Conservation (phyloP, 2,329 filamentous ascomycete genomes). For the Alternaria gansuensis region DNA sequence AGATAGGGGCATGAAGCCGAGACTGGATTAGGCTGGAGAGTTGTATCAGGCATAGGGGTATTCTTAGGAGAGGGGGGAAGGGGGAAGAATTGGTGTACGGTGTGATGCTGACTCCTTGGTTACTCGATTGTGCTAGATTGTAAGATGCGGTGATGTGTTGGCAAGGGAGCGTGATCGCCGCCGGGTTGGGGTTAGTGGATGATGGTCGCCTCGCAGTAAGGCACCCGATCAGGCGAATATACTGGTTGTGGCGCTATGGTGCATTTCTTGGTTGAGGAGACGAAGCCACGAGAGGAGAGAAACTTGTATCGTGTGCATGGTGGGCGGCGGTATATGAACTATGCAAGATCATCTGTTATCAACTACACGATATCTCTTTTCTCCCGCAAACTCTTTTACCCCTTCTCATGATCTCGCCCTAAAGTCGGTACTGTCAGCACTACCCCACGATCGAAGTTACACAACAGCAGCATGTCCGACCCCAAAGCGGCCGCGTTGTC, state of each 20-base stretch:
- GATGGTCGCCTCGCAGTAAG: constrained; percentile 25
- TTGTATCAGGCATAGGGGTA: neutral
- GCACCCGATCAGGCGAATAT: constrained; percentile 23
- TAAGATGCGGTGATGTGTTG: constrained; percentile 21
- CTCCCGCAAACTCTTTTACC: neutral
- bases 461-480: constrained; percentile 18
- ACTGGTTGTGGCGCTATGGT: constrained; percentile 12
- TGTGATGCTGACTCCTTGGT: constrained; percentile 1
- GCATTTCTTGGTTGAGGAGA: constrained; percentile 8
- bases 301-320: neutral
- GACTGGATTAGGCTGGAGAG: neutral
- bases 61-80: neutral
- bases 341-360: neutral
- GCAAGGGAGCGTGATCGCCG: constrained; percentile 9
- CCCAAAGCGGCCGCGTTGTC: constrained; percentile 33
- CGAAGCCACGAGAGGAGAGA: neutral
- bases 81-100: neutral
- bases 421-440: neutral
- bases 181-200: constrained; percentile 18
- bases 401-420: too few species aligned
- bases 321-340: constrained; percentile 3
- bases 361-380: neutral
- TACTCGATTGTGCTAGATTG: neutral
- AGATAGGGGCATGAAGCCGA: neutral
- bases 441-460: neutral